Evolutionary conservation across 164 flowering plant species (phyloP).

Genomic region (Vitis vinifera): ASM3070453v1 NC_081814.1:1273501-1274000

Average conservation of each 20-base stretch:
- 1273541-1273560: no score
- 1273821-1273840: constrained; percentile 13
- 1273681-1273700: constrained; percentile 11
- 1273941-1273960: constrained; percentile 14
- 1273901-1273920: constrained; percentile 5
- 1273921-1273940: constrained; percentile 12
- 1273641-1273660: constrained; percentile 7
- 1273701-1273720: constrained; percentile 8
- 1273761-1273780: constrained; percentile 21
- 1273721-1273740: constrained; percentile 3
- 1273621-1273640: background rate
- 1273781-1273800: constrained; percentile 5
- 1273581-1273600: no score
- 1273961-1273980: constrained; percentile 18
- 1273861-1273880: background rate
- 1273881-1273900: constrained; percentile 1
- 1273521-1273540: no score
- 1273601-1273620: background rate
- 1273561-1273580: no score
- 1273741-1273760: constrained; percentile 19
- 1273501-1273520: no score
- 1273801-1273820: constrained; percentile 7
- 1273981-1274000: constrained; percentile 6
- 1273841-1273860: constrained; percentile 5
- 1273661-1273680: background rate